These are phyloP conservation scores for Ophiocordyceps camponoti-rufipedis DNA, from an alignment of 2,329 filamentous ascomycete genomes.

Conservation along the genomic window DNA sequence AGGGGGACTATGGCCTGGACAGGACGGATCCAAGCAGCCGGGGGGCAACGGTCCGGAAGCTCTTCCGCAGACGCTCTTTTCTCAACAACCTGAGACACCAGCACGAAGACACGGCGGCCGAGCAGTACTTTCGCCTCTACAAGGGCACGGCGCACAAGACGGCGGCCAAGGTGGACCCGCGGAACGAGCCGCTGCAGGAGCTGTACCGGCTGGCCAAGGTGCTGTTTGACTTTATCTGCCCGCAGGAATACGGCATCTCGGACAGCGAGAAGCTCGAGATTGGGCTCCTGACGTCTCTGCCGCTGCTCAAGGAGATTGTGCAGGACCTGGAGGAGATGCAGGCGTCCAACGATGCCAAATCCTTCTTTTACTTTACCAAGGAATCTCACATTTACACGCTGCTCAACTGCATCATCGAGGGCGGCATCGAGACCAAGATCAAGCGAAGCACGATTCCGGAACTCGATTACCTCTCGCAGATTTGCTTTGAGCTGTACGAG, in stretches of 20 bases:
- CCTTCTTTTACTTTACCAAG: slow-evolving; percentile 98
- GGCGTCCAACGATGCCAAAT: slow-evolving; percentile 82
- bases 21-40: slow-evolving; percentile 21
- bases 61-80: slow-evolving; percentile 44
- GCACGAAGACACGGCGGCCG: slow-evolving; percentile 37
- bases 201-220: slow-evolving; percentile 89
- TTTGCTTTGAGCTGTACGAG: slow-evolving; percentile 96
- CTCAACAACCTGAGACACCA: slow-evolving; percentile 32
- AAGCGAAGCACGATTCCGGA: slow-evolving; percentile 88
- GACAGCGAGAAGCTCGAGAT: slow-evolving; percentile 97
- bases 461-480: slow-evolving; percentile 91
- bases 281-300: slow-evolving; percentile 80
- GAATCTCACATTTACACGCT: slow-evolving; percentile 98
- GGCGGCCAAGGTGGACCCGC: slow-evolving; percentile 56
- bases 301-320: slow-evolving; percentile 89
- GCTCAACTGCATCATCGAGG: slow-evolving; percentile 93
- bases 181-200: slow-evolving; percentile 77
- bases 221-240: slow-evolving; percentile 94
- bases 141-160: slow-evolving; percentile 51
- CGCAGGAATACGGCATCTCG: slow-evolving; percentile 93
- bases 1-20: slow-evolving; percentile 16
- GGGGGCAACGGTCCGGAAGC: slow-evolving; percentile 18
- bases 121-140: slow-evolving; percentile 81
- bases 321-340: slow-evolving; percentile 95
- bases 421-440: slow-evolving; percentile 93